Percentiles rank a stretch among this genome's conserved stretches.
Evolutionary conservation across 1,284 basidiomycete species (phyloP).

Genomic region (Fomitopsis betulina): DNA sequence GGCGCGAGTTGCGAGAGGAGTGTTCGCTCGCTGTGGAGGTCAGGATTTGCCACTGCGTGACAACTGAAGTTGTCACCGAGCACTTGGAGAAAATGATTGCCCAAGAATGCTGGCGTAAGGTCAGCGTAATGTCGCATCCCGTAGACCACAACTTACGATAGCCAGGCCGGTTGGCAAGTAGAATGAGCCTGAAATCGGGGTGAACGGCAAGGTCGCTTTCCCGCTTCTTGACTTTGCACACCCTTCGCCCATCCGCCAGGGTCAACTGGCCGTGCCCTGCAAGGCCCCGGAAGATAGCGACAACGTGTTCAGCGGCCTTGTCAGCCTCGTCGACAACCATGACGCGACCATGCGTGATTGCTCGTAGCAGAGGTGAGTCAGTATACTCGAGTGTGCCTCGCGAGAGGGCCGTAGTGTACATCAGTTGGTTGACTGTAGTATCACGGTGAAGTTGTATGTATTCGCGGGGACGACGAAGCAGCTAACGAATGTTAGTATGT

Average conservation of each 20-base stretch:
- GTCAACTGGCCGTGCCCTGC: conserved; percentile 60
- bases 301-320: conserved; percentile 68
- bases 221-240: conserved; percentile 40
- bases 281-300: conserved; percentile 62
- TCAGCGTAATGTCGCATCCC: background rate
- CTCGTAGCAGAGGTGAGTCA: conserved; percentile 61
- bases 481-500: conserved; percentile 27
- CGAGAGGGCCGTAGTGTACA: conserved; percentile 60
- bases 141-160: conserved; percentile 51
- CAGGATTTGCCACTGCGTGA: conserved; percentile 62
- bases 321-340: conserved; percentile 68
- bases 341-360: conserved; percentile 52
- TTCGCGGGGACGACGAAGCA: conserved; percentile 57
- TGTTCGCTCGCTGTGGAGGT: conserved; percentile 54
- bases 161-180: conserved; percentile 66
- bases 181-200: conserved; percentile 54
- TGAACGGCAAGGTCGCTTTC: conserved; percentile 55
- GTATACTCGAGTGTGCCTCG: conserved; percentile 52
- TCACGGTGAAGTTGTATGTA: conserved; percentile 67
- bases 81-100: conserved; percentile 68
- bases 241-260: conserved; percentile 55
- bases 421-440: conserved; percentile 63
- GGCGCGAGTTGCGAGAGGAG: conserved; percentile 58
- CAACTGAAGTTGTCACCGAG: conserved; percentile 65
- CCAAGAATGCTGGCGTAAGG: conserved; percentile 49